Evolutionary conservation across 2,329 filamentous ascomycete genomes (phyloP), one percentile per base, ranked within the genome.

Genomic region (Colletotrichum simmondsii): DNA sequence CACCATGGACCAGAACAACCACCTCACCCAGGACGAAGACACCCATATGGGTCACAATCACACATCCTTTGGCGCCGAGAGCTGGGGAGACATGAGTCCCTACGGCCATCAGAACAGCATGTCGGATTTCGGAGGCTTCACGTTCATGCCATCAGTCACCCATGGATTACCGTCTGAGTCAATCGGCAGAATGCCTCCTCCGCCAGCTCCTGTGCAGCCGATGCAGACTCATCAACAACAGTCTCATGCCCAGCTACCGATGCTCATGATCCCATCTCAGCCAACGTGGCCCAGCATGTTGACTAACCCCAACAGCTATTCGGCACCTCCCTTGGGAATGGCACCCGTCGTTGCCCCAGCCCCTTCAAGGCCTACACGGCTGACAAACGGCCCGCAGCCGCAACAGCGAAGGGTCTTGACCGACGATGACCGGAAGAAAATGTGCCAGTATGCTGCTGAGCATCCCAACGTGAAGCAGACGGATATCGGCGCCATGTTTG

Each of bases 401-500:
- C 94, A 93, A 60, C 93, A 94, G 4, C 89, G 95, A 77, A 95
- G 95, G 83, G 98, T 96, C 1, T 87, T 99, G 77, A 98, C 95
- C 8, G 94, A 98, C 79, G 92, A 94, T 71, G 95, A 98, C 81
- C 93, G 97, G 75, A 90, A 95, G 76, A 90, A 91, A 57, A 99
- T 99, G 95, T 99, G 97, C 82, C 90, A 95, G 79, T 98, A 96
- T 82, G 94, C 96, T 77, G 93, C 97, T 80, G 93, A 97, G 75
- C 92, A 98, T 80, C 97, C 96, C 26, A 92, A 91, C 61, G 92
- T 95, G 58, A 98, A 98, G 84, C 97, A 99, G 85, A 97, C 95
- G 22, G 96, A 98, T 80, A 99, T 99, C 83, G 97, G 97, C 84
- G 93, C 92, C 72, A 92, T 95, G 81, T 99, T 99, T 84, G 96